Base-by-base conservation (phyloP, 2,329 filamentous ascomycete species). In the Malbranchea cinnamomea region DNA sequence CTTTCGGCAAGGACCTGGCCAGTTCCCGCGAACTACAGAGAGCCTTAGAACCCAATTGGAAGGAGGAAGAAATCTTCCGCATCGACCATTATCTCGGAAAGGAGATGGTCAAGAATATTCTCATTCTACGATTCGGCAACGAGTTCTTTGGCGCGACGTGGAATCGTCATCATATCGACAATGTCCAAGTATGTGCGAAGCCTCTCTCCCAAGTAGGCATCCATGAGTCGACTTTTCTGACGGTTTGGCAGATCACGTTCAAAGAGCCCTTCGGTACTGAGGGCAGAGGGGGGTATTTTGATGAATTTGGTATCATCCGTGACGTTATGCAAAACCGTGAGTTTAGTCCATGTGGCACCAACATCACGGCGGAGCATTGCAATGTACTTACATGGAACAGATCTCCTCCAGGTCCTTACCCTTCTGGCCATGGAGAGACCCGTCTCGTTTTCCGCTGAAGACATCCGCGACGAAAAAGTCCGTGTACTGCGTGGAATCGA, bases 71-170 rank as follows among this genome's bases (percentile, higher is more conserved):
- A 63, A 77, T 98, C 44, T 98, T 91, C 75, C 84, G 89, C 52
- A 98, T 98, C 50, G 89, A 98, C 57, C 89, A 98, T 65, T 98
- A 98, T 60, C 74, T 98, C 27, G 91, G 91, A 49, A 98, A 98
- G 70, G 89, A 98, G 63, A 98, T 98, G 89, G 89, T 98, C 49
- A 98, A 98, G 75, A 98, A 98, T 63, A 91, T 98, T 45, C 70
- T 98, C 43, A 94, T 98, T 46, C 72, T 98, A 43, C 74, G 91
- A 53, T 98, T 98, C 54, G 91, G 89, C 47, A 98, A 98, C 66
- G 85, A 92, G 44, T 98, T 98, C 70, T 81, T 98, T 47, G 85
- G 85, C 42, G 87, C 89, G 24, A 98, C 87, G 36, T 98, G 89
- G 89, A 98, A 95, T 68, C 75, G 89, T 45, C 85, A 94, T 59